A percentile compares a stretch with the other conserved stretches of the same genome.
Conservation (phyloP, 1,284 basidiomycete species). For the Papiliotrema nemorosa region DNA sequence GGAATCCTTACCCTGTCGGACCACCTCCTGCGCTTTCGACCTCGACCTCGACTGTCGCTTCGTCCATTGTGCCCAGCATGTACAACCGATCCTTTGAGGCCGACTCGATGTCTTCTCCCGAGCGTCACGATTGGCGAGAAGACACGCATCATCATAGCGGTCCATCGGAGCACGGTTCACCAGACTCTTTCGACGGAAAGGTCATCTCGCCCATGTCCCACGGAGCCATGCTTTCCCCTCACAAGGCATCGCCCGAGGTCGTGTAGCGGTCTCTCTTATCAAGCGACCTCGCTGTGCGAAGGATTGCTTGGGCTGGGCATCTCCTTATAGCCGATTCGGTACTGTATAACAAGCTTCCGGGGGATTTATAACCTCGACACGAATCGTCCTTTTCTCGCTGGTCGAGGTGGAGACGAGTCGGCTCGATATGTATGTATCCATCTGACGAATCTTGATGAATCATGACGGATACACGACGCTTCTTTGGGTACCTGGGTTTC, state of each 20-base stretch:
- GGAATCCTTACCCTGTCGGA: conserved; percentile 17
- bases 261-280: no score
- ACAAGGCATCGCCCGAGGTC: not conserved
- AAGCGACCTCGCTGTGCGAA: no score
- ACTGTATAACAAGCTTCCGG: no score
- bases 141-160: not conserved
- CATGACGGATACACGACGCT: not conserved
- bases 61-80: not conserved
- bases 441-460: not conserved
- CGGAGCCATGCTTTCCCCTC: not conserved
- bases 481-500: no score
- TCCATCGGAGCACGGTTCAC: conserved; percentile 4
- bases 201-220: not conserved
- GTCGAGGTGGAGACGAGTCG: no score
- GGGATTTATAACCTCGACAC: no score
- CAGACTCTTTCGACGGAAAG: not conserved
- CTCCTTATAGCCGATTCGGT: no score
- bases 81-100: not conserved
- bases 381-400: no score
- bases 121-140: conserved; percentile 2
- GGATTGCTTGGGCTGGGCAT: no score
- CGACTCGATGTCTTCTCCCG: not conserved
- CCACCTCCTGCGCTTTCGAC: conserved; percentile 6
- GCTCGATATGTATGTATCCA: not conserved
- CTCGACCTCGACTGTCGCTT: not conserved